Percentiles rank a stretch among this genome's conserved stretches.
These are phyloP conservation scores for Eutrema salsugineum DNA, from an alignment of 441 rosid genomes.

Conservation along the genomic window DNA sequence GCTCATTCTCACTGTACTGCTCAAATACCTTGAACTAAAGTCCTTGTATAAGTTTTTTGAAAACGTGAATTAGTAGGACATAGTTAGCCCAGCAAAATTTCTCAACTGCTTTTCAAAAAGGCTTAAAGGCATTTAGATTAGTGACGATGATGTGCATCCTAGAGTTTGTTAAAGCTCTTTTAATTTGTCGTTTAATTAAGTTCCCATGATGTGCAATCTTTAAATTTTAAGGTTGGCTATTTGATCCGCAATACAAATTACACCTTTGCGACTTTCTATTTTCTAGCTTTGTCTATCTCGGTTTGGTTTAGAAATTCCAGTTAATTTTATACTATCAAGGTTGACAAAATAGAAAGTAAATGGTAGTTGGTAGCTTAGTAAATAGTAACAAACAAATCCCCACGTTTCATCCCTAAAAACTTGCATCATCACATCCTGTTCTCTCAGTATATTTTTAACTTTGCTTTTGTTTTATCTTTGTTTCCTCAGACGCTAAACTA, in stretches of 20 bases:
- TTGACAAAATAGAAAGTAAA: neutral
- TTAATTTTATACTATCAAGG: too few relatives aligned
- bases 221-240: neutral
- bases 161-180: neutral
- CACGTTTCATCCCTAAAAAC: conserved; percentile 13
- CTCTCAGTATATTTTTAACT: neutral
- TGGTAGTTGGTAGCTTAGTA: neutral
- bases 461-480: neutral
- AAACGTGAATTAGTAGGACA: neutral
- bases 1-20: neutral
- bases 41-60: neutral
- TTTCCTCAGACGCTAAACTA: conserved; percentile 1
- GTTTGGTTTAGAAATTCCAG: neutral
- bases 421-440: conserved; percentile 26
- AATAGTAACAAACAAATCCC: neutral
- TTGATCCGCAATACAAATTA: neutral
- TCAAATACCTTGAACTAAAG: neutral
- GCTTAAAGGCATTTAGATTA: too few relatives aligned
- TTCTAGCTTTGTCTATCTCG: neutral
- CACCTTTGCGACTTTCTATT: neutral
- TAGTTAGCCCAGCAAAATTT: too few relatives aligned
- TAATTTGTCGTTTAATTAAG: neutral
- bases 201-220: neutral
- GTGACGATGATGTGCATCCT: neutral
- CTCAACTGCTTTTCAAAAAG: too few relatives aligned